phyloP scores from a whole-genome alignment of 176 grass and related monocot genomes.

The Aegilops longissima region DNA sequence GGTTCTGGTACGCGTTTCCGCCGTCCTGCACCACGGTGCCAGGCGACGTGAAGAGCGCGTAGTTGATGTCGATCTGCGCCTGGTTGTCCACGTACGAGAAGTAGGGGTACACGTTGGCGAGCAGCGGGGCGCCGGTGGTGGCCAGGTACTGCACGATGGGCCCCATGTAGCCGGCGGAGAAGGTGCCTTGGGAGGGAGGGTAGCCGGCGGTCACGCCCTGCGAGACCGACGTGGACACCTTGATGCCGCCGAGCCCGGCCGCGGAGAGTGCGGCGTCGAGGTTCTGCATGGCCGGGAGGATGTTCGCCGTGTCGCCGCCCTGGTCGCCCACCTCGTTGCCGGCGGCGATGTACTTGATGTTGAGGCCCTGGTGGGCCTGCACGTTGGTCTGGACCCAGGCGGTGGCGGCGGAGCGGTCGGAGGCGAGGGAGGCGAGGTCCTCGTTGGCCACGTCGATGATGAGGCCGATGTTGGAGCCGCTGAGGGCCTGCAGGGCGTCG shows the following conservation, averaged over 20 bases:
- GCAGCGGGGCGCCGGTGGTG: background rate
- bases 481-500: constrained; percentile 30
- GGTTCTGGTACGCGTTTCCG: background rate
- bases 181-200: background rate
- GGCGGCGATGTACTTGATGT: constrained; percentile 53
- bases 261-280: background rate
- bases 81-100: background rate
- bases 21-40: constrained; percentile 6
- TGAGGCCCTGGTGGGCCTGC: background rate
- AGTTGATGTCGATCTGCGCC: background rate
- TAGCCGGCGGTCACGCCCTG: background rate
- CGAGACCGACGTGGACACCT: background rate
- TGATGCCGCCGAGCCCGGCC: background rate
- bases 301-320: background rate
- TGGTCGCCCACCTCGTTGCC: constrained; percentile 54
- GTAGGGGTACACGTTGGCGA: background rate
- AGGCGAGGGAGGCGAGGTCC: constrained; percentile 24
- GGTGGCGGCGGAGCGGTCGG: background rate
- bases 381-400: constrained; percentile 38
- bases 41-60: background rate
- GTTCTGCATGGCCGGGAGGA: constrained; percentile 28
- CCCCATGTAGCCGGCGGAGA: background rate
- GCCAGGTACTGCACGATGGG: background rate
- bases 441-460: constrained; percentile 42
- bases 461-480: constrained; percentile 36